Evolutionary conservation across 1,139 yeast genomes (phyloP).

Genomic region (Suhomyces taliae): DNA sequence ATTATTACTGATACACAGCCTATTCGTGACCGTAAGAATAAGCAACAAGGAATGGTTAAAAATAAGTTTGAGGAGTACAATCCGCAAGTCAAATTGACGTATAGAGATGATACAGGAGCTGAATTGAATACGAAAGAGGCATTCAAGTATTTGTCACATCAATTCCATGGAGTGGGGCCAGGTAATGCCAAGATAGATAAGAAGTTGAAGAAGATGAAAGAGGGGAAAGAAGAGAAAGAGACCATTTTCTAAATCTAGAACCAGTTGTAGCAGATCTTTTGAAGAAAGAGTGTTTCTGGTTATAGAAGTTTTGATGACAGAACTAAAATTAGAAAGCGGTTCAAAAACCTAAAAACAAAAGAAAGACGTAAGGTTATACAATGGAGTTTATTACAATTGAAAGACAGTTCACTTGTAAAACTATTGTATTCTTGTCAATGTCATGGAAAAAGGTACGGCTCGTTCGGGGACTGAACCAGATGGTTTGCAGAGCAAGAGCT

Average conservation of each 20-base stretch:
- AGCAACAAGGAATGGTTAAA: neutral
- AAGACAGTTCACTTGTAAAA: too few relatives aligned
- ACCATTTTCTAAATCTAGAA: neutral
- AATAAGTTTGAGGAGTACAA: conserved; percentile 47
- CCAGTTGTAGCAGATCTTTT: too few relatives aligned
- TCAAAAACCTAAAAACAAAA: too few relatives aligned
- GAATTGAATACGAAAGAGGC: conserved; percentile 72
- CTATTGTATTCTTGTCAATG: too few relatives aligned
- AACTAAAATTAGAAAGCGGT: too few relatives aligned
- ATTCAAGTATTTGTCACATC: conserved; percentile 78
- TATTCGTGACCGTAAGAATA: conserved; percentile 12
- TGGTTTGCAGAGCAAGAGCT: too few relatives aligned
- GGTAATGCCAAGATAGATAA: conserved; percentile 16
- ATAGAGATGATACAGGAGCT: conserved; percentile 72
- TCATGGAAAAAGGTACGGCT: too few relatives aligned
- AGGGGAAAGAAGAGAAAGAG: conserved; percentile 1
- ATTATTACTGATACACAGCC: conserved; percentile 19
- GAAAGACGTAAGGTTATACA: too few relatives aligned
- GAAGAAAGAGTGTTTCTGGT: too few relatives aligned
- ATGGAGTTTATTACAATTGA: too few relatives aligned
- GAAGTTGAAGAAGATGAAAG: conserved; percentile 9
- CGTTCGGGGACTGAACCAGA: too few relatives aligned
- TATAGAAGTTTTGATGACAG: too few relatives aligned
- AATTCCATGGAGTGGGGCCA: conserved; percentile 67
- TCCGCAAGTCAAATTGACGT: conserved; percentile 64